A percentile compares a stretch with the other conserved stretches of the same genome.
Evolutionary conservation across 371 early-diverging fungal genomes (phyloP).

Genomic region (Dinochytrium kinnereticum): DNA sequence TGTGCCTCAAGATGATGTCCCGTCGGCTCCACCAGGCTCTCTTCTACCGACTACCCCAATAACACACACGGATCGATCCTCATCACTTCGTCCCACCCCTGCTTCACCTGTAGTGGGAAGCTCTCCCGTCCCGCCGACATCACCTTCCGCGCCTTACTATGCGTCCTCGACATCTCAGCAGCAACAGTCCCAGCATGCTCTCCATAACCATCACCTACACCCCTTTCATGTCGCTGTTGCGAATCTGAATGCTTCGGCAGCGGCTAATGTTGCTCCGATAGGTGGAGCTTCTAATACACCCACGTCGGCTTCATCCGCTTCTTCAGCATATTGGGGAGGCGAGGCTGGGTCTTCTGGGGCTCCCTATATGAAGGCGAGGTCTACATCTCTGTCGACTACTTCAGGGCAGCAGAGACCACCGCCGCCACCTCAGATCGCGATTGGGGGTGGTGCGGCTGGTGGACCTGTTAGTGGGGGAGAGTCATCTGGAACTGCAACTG

Average conservation of each 20-base stretch:
- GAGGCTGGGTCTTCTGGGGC: not conserved
- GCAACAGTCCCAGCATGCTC: not conserved
- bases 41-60: not conserved
- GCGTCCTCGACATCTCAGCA: not conserved
- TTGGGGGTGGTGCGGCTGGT: not conserved
- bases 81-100: too few relatives aligned
- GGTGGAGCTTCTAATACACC: not conserved
- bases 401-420: too few relatives aligned
- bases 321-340: not conserved
- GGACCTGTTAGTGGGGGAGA: not conserved
- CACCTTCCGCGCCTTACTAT: not conserved
- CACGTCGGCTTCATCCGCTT: not conserved
- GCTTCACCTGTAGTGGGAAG: not conserved
- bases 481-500: not conserved
- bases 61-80: too few relatives aligned
- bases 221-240: slow-evolving; percentile 1
- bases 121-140: not conserved
- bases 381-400: not conserved
- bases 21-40: not conserved
- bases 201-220: not conserved
- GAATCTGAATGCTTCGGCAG: not conserved
- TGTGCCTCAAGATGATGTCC: not conserved
- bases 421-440: too few relatives aligned
- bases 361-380: not conserved
- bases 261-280: not conserved